Evolutionary conservation across 768 basidiomycete species (phyloP).

Genomic region (Saitozyma sp.): DNA sequence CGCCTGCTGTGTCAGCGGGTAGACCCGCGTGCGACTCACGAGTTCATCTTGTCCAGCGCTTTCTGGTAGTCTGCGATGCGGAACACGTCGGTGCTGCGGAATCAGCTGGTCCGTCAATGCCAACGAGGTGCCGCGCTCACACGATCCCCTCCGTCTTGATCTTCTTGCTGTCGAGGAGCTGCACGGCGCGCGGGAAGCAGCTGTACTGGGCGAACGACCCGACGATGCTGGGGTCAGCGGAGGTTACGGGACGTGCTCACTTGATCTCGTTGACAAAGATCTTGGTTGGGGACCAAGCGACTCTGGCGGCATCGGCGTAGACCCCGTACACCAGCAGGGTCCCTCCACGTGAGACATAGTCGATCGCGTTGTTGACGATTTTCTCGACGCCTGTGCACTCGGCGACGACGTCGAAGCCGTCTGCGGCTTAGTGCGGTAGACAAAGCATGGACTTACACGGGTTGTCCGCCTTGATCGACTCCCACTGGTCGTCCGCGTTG

Average conservation of each 20-base stretch:
- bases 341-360: conserved; percentile 70
- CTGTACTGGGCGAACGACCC: conserved; percentile 85
- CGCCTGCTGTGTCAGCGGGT: too few species aligned
- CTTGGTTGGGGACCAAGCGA: conserved; percentile 83
- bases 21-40: conserved; percentile 25
- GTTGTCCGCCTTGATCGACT: conserved; percentile 72
- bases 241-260: conserved; percentile 51
- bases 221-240: conserved; percentile 58
- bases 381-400: conserved; percentile 82
- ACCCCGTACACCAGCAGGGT: conserved; percentile 67
- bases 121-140: too few species aligned
- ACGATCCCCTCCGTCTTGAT: conserved; percentile 80
- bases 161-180: conserved; percentile 83
- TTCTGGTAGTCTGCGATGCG: conserved; percentile 64
- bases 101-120: too few species aligned
- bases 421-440: conserved; percentile 18
- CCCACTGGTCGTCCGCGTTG: conserved; percentile 75
- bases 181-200: conserved; percentile 88
- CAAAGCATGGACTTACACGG: conserved; percentile 59
- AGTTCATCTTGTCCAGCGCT: conserved; percentile 69
- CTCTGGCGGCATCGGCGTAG: conserved; percentile 78
- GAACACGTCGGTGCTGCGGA: conserved; percentile 58
- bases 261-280: conserved; percentile 71
- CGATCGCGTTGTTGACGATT: conserved; percentile 79
- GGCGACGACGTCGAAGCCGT: conserved; percentile 84